phyloP scores from a whole-genome alignment of 306 rosid genomes.

The Mucuna pruriens region DNA sequence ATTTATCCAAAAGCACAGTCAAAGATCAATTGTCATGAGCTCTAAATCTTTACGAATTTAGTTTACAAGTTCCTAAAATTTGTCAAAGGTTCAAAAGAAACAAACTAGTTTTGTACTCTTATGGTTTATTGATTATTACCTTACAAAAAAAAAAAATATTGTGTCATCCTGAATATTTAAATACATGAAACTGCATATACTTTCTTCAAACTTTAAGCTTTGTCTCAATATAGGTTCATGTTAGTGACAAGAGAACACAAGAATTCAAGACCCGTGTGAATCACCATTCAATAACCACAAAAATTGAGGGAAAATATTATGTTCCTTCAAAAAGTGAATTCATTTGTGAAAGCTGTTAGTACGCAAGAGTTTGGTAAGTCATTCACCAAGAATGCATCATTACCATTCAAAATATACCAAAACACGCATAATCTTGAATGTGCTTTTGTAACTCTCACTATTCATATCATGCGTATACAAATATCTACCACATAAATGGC shows the following conservation, averaged over 20 bases:
- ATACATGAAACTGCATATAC: neutral
- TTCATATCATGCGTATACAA: conserved; percentile 17
- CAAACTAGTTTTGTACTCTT: neutral
- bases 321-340: neutral
- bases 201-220: conserved; percentile 3
- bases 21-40: conserved; percentile 16
- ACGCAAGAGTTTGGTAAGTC: conserved; percentile 14
- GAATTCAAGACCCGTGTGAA: conserved; percentile 6
- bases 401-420: conserved; percentile 23
- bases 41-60: neutral
- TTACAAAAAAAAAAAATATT: neutral
- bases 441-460: conserved; percentile 18
- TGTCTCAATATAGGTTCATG: neutral
- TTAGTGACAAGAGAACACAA: conserved; percentile 12
- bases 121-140: neutral
- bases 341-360: neutral
- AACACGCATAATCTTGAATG: conserved; percentile 1
- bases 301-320: neutral
- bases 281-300: neutral
- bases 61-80: neutral
- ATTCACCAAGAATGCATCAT: neutral
- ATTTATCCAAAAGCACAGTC: conserved; percentile 9
- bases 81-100: conserved; percentile 22
- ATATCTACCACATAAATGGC: neutral
- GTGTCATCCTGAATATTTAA: conserved; percentile 24